A percentile compares a stretch with the other conserved stretches of the same genome.
phyloP scores from a whole-genome alignment of 2,329 filamentous ascomycete genomes.

The Botrytis fabae region DNA sequence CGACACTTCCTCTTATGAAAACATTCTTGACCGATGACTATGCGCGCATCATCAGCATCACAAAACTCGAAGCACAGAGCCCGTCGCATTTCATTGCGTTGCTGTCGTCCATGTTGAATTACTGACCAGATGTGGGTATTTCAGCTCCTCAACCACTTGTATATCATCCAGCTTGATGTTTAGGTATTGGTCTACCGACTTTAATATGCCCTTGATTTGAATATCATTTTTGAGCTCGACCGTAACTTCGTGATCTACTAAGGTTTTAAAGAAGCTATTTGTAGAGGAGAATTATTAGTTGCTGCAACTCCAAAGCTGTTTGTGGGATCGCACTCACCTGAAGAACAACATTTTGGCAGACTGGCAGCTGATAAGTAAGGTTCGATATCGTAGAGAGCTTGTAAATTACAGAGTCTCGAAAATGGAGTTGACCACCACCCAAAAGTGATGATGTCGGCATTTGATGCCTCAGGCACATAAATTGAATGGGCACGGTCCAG shows the following conservation, averaged over 20 bases:
- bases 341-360: constrained; percentile 16
- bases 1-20: constrained; percentile 73
- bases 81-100: not conserved
- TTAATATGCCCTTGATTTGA: constrained; percentile 90
- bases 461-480: not conserved
- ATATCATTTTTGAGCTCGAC: constrained; percentile 99
- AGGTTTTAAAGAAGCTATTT: constrained; percentile 92
- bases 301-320: not conserved
- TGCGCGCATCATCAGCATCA: constrained; percentile 24
- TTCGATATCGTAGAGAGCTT: not conserved
- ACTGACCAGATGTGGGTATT: constrained; percentile 86
- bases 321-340: not conserved
- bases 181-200: constrained; percentile 97
- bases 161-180: constrained; percentile 99
- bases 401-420: not conserved
- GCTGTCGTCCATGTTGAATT: not conserved
- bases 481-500: not conserved
- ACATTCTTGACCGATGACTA: constrained; percentile 74
- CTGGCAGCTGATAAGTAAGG: not conserved
- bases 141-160: constrained; percentile 84
- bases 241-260: constrained; percentile 95
- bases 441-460: constrained; percentile 12
- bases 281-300: not conserved
- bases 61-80: not conserved
- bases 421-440: constrained; percentile 9